Conservation (phyloP, 371 early-diverging fungal genomes). For the Nematocida sp. region DNA sequence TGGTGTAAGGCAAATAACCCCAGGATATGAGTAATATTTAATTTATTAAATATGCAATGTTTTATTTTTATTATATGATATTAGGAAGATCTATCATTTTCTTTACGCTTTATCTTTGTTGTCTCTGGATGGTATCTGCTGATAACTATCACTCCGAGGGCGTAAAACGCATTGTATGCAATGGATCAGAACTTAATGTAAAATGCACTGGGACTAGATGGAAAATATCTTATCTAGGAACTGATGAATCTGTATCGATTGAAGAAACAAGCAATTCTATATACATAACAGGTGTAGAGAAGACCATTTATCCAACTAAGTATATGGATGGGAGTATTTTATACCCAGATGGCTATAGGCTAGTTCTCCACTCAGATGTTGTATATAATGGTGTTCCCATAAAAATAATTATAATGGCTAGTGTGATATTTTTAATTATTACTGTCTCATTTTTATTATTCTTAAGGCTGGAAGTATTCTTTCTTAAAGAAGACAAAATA, state of each 20-base stretch:
- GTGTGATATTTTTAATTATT: slow-evolving; percentile 10
- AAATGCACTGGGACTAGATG: slow-evolving; percentile 36
- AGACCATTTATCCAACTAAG: background rate
- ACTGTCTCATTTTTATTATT: background rate
- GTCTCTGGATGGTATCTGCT: background rate
- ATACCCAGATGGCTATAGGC: slow-evolving; percentile 21
- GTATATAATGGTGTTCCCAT: slow-evolving; percentile 27
- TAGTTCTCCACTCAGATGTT: slow-evolving; percentile 35
- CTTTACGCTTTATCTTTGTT: background rate
- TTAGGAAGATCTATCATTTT: background rate
- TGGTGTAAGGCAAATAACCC: slow-evolving; percentile 52
- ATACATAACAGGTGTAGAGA: slow-evolving; percentile 7
- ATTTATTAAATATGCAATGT: slow-evolving; percentile 3
- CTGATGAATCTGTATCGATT: slow-evolving; percentile 23
- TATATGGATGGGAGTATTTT: background rate
- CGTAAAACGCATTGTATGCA: slow-evolving; percentile 16
- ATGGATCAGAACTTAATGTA: slow-evolving; percentile 34
- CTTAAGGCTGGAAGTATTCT: background rate
- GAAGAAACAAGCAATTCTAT: slow-evolving; percentile 1
- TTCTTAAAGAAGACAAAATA: background rate
- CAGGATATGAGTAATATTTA: slow-evolving; percentile 23
- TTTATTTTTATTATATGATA: background rate
- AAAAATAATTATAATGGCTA: slow-evolving; percentile 21
- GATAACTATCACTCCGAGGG: slow-evolving; percentile 46
- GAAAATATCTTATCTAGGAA: slow-evolving; percentile 56